Evolutionary conservation across 768 basidiomycete species (phyloP).

Genomic region (Candolleomyces efflorescens): DNA sequence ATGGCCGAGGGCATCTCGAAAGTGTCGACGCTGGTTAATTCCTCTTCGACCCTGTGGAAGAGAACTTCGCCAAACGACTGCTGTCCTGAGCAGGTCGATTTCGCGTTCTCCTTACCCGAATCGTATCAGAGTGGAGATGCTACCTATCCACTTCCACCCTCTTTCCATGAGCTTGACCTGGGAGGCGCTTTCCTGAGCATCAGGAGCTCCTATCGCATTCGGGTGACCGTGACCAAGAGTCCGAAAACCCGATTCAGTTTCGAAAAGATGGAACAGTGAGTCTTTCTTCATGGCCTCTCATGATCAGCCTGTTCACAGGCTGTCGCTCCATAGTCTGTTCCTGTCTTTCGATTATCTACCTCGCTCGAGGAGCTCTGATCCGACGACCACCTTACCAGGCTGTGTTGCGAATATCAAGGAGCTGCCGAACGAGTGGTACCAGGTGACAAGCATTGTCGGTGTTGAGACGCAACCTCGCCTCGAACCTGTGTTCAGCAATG

Average conservation of each 20-base stretch:
- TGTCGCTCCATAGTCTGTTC: constrained; percentile 31
- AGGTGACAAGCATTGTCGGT: constrained; percentile 35
- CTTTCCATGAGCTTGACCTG: constrained; percentile 3
- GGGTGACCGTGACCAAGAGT: constrained; percentile 32
- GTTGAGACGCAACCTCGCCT: constrained; percentile 28
- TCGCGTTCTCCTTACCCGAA: constrained; percentile 4
- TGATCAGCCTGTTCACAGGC: background rate
- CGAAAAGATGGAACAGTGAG: constrained; percentile 45
- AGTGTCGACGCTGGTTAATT: constrained; percentile 28
- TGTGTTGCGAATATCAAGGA: constrained; percentile 58
- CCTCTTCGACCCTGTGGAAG: constrained; percentile 4
- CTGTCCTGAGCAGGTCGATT: constrained; percentile 2
- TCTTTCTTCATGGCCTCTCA: background rate
- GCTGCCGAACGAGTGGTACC: constrained; percentile 65
- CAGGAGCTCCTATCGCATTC: constrained; percentile 7
- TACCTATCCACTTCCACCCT: constrained; percentile 5
- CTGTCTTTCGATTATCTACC: constrained; percentile 52
- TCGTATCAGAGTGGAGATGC: background rate
- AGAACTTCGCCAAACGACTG: background rate
- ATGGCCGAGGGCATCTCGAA: constrained; percentile 33
- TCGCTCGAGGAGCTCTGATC: constrained; percentile 47
- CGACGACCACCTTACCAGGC: constrained; percentile 41
- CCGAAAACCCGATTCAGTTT: constrained; percentile 39
- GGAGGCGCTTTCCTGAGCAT: background rate
- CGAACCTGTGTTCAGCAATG: constrained; percentile 46